Evolutionary conservation across 2,329 filamentous ascomycete genomes (phyloP).

Genomic region (Claviceps arundinis): DNA sequence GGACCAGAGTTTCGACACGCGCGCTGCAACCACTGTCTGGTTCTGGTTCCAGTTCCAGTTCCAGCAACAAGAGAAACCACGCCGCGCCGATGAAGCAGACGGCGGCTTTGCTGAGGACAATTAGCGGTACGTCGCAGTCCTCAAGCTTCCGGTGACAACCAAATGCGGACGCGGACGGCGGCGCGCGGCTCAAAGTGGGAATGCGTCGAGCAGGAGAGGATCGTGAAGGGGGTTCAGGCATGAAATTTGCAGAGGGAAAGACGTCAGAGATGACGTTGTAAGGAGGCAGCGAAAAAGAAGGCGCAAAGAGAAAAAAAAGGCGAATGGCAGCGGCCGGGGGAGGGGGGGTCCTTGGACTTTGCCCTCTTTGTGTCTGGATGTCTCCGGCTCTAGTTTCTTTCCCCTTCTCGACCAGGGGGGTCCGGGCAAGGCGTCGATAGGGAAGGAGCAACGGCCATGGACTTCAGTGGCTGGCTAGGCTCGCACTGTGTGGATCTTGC

Average conservation of each 20-base stretch:
- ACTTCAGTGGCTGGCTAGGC: background rate
- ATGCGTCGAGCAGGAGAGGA: conserved; percentile 19
- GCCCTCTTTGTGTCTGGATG: background rate
- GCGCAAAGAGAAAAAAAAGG: conserved; percentile 19
- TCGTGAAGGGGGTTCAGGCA: conserved; percentile 22
- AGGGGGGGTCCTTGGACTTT: conserved; percentile 4
- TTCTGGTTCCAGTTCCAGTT: background rate
- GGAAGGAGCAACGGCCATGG: conserved; percentile 3
- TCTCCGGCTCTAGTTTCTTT: background rate
- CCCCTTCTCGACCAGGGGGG: background rate
- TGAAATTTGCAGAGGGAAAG: conserved; percentile 24
- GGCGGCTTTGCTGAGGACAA: background rate
- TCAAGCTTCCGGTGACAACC: conserved; percentile 1
- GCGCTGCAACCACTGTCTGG: conserved; percentile 1
- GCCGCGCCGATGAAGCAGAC: conserved; percentile 5
- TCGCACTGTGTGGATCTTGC: conserved; percentile 3
- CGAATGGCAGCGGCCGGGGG: conserved; percentile 15
- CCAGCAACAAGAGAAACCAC: background rate
- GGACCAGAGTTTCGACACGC: conserved; percentile 7
- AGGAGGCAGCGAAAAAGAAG: conserved; percentile 20
- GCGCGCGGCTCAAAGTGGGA: conserved; percentile 8
- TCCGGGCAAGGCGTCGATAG: background rate
- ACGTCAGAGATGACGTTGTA: conserved; percentile 37
- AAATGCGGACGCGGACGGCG: conserved; percentile 1
- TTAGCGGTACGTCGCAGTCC: background rate